Base-by-base conservation (phyloP, 2,329 filamentous ascomycete genomes). In the Ambrosiella cleistominuta region DNA sequence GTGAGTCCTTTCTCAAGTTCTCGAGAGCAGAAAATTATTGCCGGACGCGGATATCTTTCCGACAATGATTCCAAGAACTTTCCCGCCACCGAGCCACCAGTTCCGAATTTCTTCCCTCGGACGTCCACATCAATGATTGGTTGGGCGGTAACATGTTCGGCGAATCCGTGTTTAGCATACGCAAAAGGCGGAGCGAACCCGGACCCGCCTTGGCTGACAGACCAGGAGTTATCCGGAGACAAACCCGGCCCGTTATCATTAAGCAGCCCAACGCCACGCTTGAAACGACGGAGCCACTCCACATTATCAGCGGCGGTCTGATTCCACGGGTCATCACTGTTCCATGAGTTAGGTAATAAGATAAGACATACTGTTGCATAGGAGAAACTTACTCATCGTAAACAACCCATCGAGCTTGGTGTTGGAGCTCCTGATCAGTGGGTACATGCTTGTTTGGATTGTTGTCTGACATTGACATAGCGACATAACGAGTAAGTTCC, bases 261-360 rank as follows among this genome's bases (percentile, higher is more conserved):
- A 0, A 76, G 66, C 37, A 83, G 75, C 15, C 78, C 78, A 0
- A 70, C 72, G 53, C 79, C 74, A 9, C 78, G 74, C 66, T 83
- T 83, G 69, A 83, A 82, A 50, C 79, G 74, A 58, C 74, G 71
- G 11, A 83, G 71, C 80, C 80, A 83, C 66, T 83, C 79, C 0
- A 71, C 73, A 62, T 83, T 82, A 64, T 83, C 80, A 37, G 79
- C 79, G 0, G 78, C 77, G 0, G 80, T 83, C 63, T 80, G 76
- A 65, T 83, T 82, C 76, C 79, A 82, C 1, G 78, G 77, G 63
- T 82, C 80, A 59, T 82, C 80, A 59, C 77, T 80, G 50, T 1
- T 15, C 2, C 27, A 6, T 42, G 27, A 59, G 62, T 66, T 62
- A 68, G 63, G 60, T 42, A 61, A 57, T 17, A 39, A 19, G 7